phyloP scores from a whole-genome alignment of 2,329 filamentous ascomycete species.

The Fusarium phyllophilum region DNA sequence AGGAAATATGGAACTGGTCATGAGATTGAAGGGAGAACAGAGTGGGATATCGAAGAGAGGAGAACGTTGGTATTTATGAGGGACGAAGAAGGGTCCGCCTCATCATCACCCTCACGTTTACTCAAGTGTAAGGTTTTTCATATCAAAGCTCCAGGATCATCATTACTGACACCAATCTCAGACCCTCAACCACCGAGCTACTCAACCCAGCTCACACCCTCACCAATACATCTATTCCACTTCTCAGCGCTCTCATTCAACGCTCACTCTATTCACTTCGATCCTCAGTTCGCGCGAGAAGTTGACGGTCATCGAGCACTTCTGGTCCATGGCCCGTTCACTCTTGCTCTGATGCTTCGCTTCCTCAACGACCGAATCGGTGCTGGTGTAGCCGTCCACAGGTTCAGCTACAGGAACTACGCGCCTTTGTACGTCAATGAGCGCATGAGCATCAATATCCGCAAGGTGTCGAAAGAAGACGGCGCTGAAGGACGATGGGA shows the following conservation, averaged over 20 bases:
- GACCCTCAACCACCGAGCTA: slow-evolving; percentile 51
- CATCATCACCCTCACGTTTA: slow-evolving; percentile 26
- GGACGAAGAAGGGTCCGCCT: slow-evolving; percentile 38
- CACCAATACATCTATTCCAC: slow-evolving; percentile 80
- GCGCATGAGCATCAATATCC: slow-evolving; percentile 74
- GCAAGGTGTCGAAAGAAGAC: slow-evolving; percentile 51
- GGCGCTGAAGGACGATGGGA: slow-evolving; percentile 50
- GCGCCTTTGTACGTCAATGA: slow-evolving; percentile 83
- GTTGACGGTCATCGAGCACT: slow-evolving; percentile 79
- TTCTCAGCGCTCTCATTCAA: slow-evolving; percentile 95
- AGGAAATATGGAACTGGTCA: slow-evolving; percentile 55
- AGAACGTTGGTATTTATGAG: slow-evolving; percentile 65
- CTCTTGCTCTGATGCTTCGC: slow-evolving; percentile 79
- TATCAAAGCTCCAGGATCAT: background rate
- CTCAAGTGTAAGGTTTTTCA: slow-evolving; percentile 43
- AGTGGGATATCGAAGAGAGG: slow-evolving; percentile 56
- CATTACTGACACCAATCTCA: slow-evolving; percentile 23
- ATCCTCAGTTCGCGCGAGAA: slow-evolving; percentile 73
- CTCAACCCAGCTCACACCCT: slow-evolving; percentile 69
- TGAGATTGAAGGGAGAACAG: slow-evolving; percentile 21
- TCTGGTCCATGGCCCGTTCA: slow-evolving; percentile 88
- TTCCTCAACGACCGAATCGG: slow-evolving; percentile 57
- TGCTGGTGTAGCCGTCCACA: slow-evolving; percentile 53
- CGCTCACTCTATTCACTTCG: slow-evolving; percentile 89
- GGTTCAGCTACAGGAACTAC: slow-evolving; percentile 82